Percentiles rank a stretch among this genome's conserved stretches.
phyloP scores from a whole-genome alignment of 2,329 filamentous ascomycete genomes.

The Phialemoniopsis sp. region DNA sequence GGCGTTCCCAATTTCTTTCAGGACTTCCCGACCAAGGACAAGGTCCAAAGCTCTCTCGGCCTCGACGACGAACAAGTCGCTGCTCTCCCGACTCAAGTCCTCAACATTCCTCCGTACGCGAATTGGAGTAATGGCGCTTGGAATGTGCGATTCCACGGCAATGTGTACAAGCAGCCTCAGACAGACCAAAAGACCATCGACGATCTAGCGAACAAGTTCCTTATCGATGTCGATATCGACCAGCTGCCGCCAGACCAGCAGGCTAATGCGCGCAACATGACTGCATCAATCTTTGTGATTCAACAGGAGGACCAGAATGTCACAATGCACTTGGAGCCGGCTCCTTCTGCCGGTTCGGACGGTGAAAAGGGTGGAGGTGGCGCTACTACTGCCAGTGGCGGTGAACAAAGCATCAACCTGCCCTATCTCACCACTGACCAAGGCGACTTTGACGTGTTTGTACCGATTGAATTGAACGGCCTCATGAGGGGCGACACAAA shows the following conservation, averaged over 20 bases:
- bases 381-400: constrained; percentile 31
- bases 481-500: constrained; percentile 63
- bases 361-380: constrained; percentile 51
- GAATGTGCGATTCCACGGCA: constrained; percentile 73
- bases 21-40: constrained; percentile 57
- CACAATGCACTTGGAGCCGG: constrained; percentile 34
- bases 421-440: constrained; percentile 2
- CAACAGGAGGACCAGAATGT: constrained; percentile 65
- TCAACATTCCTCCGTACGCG: constrained; percentile 68
- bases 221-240: constrained; percentile 60
- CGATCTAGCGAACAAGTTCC: constrained; percentile 65
- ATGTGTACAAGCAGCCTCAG: constrained; percentile 72
- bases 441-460: constrained; percentile 59
- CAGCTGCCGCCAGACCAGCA: constrained; percentile 55
- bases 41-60: constrained; percentile 58
- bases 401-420: constrained; percentile 4
- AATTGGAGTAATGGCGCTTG: constrained; percentile 77
- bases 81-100: constrained; percentile 63
- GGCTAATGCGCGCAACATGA: constrained; percentile 69
- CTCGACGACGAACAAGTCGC: constrained; percentile 54
- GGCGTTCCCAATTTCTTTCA: constrained; percentile 65
- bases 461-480: constrained; percentile 47
- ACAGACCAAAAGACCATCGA: constrained; percentile 62
- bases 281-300: constrained; percentile 69
- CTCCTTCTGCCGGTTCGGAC: constrained; percentile 20